Conservation (phyloP, 331 rosid species). For the Phaseolus coccineus region DNA sequence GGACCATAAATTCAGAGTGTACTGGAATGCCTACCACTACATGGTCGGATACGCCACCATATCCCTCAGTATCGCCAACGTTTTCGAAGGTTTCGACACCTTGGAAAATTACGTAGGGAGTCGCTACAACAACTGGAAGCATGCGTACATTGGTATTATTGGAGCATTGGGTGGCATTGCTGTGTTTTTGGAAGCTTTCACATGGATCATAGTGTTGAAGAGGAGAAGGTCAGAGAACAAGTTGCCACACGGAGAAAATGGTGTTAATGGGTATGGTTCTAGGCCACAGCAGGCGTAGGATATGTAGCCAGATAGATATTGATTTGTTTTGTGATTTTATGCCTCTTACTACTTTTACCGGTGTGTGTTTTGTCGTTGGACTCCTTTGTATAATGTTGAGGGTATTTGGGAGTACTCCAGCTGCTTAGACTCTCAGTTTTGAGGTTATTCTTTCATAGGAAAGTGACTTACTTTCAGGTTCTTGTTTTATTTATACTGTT, state of each 20-base stretch:
- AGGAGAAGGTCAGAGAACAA: constrained; percentile 51
- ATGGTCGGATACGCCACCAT: constrained; percentile 72
- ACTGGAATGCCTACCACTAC: constrained; percentile 82
- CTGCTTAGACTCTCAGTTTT: constrained; percentile 39
- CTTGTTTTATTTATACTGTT: constrained; percentile 16
- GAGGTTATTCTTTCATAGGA: constrained; percentile 53
- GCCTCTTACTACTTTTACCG: constrained; percentile 33
- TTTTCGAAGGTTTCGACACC: constrained; percentile 68
- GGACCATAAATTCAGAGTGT: constrained; percentile 78
- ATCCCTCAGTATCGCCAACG: constrained; percentile 62
- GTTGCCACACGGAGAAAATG: constrained; percentile 45
- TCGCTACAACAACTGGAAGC: constrained; percentile 63
- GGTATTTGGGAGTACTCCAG: constrained; percentile 31
- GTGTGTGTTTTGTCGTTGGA: constrained; percentile 30
- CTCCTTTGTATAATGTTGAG: constrained; percentile 46
- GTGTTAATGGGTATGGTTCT: constrained; percentile 53
- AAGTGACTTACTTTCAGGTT: constrained; percentile 12
- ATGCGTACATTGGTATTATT: constrained; percentile 69
- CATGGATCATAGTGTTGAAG: constrained; percentile 64
- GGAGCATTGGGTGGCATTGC: constrained; percentile 73
- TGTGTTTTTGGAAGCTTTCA: constrained; percentile 59
- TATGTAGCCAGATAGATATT: constrained; percentile 21
- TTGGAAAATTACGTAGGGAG: constrained; percentile 48
- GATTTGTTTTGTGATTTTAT: constrained; percentile 39
- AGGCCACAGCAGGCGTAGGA: constrained; percentile 52